Conservation (phyloP, 2,329 filamentous ascomycete genomes). For the Monosporascus sp. region DNA sequence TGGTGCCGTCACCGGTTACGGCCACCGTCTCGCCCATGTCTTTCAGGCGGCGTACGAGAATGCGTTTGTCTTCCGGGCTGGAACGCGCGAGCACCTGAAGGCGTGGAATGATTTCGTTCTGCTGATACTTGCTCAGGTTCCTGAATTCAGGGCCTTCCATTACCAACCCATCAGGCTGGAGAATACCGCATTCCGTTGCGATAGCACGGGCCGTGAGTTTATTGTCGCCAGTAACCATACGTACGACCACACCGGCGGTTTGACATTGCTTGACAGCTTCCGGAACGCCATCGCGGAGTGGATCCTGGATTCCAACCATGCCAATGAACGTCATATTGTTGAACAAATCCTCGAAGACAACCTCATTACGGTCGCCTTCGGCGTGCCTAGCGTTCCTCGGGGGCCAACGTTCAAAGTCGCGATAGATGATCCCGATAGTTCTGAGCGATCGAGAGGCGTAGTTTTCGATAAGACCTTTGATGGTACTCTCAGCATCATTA, state of each 20-base stretch:
- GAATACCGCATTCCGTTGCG: slow-evolving; percentile 72
- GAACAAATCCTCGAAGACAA: slow-evolving; percentile 64
- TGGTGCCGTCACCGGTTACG: slow-evolving; percentile 79
- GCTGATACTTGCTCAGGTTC: slow-evolving; percentile 60
- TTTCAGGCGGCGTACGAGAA: slow-evolving; percentile 66
- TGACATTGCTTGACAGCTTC: slow-evolving; percentile 71
- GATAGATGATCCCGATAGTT: slow-evolving; percentile 79
- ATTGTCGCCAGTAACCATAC: slow-evolving; percentile 85
- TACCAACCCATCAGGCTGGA: slow-evolving; percentile 60
- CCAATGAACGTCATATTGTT: slow-evolving; percentile 62
- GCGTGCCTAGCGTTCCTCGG: slow-evolving; percentile 54
- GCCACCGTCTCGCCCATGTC: slow-evolving; percentile 72
- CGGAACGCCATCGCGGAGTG: slow-evolving; percentile 67
- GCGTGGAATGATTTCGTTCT: slow-evolving; percentile 61
- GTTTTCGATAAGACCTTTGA: slow-evolving; percentile 65
- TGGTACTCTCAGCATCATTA: slow-evolving; percentile 46
- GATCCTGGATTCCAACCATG: slow-evolving; percentile 77
- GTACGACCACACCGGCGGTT: slow-evolving; percentile 69
- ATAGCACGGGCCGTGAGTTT: slow-evolving; percentile 74
- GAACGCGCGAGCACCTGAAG: slow-evolving; percentile 70
- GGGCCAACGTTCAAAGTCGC: slow-evolving; percentile 82
- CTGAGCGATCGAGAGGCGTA: slow-evolving; percentile 78
- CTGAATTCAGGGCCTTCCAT: slow-evolving; percentile 78
- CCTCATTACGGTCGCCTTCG: slow-evolving; percentile 53
- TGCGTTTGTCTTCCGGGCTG: slow-evolving; percentile 71